Evolutionary conservation across 257 asterid genomes (phyloP), one percentile per base, ranked within the genome.

Genomic region (Cynanchum wilfordii): DNA sequence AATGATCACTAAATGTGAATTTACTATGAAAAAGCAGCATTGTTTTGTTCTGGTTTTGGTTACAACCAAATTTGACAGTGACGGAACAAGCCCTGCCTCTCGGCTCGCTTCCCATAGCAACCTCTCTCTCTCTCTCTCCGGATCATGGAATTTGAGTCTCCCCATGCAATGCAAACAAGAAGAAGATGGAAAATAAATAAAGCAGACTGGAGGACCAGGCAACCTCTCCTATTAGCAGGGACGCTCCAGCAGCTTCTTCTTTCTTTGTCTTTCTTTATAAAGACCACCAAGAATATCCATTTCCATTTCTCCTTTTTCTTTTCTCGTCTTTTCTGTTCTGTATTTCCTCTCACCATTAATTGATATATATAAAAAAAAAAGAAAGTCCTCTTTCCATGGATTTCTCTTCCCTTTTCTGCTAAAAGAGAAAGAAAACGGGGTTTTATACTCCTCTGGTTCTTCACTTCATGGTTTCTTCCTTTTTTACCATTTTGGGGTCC

Each of bases 131-230:
- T 60, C 65, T 68, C 80, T 69, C 75, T 74, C 74, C 76, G 76
- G 76, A 79, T 62, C 82, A 81, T 83, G 89, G 94, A 89, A 89
- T 89, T 86, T 85, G 87, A 87, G 77, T 79, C 81, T 79, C 80
- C 85, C 93, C 71, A 83, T 79, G 87, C 86, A 71, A 72, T 11
- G 47, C 73, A 64, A 69, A 78, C 38, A 42, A 42, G 10, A 42
- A 42, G 10, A 42, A 7, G 10, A 42, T 7, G 10, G 10, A 40
- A 40, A 40, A 40, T 8, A 40, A 40, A 40, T 4, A 5, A 40
- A 40, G 45, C 22, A 15, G 24, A 2, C 52, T 47, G 52, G 52
- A 47, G 2, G 24, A n/a, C n/a, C n/a, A n/a, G n/a, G n/a, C n/a
- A n/a, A n/a, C n/a, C n/a, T n/a, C n/a, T n/a, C n/a, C n/a, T n/a